phyloP scores from a whole-genome alignment of 306 rosid genomes.

The Senna tora region DNA sequence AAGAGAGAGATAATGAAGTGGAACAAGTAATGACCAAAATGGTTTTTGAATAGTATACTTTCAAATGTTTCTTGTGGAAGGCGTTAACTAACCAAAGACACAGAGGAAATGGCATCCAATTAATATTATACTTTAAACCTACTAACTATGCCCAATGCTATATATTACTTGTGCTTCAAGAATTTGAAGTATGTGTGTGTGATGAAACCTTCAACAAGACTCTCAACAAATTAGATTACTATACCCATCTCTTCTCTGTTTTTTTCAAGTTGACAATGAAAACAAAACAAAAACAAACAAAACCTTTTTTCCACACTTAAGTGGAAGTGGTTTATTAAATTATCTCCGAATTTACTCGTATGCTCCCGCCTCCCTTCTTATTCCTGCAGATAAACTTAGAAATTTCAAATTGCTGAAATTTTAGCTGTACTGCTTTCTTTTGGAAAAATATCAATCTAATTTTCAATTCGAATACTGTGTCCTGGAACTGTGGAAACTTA shows the following conservation, averaged over 20 bases:
- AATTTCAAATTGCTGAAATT: too few species aligned
- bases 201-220: slow-evolving; percentile 42
- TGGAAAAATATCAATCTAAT: too few species aligned
- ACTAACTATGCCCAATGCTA: slow-evolving; percentile 11
- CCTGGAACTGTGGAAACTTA: too few species aligned
- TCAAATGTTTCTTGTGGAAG: not conserved
- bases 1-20: slow-evolving; percentile 19
- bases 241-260: slow-evolving; percentile 6
- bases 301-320: not conserved
- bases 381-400: too few species aligned
- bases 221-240: slow-evolving; percentile 38
- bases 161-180: slow-evolving; percentile 62
- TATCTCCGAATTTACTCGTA: too few species aligned
- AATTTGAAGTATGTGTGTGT: not conserved
- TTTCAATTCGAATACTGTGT: too few species aligned
- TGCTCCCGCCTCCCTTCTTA: too few species aligned
- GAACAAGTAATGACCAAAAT: not conserved
- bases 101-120: too few species aligned
- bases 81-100: not conserved
- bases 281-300: not conserved
- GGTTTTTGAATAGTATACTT: not conserved
- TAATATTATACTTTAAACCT: too few species aligned
- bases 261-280: slow-evolving; percentile 21
- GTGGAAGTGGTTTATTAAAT: too few species aligned
- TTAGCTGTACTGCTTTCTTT: too few species aligned